Base-by-base conservation (phyloP, 2,329 filamentous ascomycete genomes). In the Colletotrichum karsti region DNA sequence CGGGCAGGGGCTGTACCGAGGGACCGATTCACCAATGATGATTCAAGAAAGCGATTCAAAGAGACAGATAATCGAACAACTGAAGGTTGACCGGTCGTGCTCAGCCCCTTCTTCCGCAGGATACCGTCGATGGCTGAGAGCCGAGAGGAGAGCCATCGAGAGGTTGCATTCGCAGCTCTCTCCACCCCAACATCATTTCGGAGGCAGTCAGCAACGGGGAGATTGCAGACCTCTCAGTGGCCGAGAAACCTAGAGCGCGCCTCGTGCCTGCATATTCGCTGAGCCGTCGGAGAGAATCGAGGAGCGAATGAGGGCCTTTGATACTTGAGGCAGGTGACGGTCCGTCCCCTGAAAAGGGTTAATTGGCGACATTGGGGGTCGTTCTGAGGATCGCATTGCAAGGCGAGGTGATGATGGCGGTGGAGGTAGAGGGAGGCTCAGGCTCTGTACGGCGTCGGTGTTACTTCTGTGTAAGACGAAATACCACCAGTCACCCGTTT, bases 291-390 rank as follows among this genome's bases (percentile, higher is more conserved):
- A 22, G 41, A 22, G 26, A 33, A 18, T 42, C 24, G 35, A 39
- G 33, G 18, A 26, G 42, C 24, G 24, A 39, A 48, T 39, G 26
- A 54, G 35, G 4, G 44, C 56, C 13, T 35, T 42, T 59, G n/a
- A 42, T 28, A 41, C 33, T 63, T 28, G 63, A 33, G 59, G 51
- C 51, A 51, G 59, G 59, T 41, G 57, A 60, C 22, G 33, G 39
- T 15, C 30, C 26, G 41, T 4, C 37, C 12, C 22, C 20, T 30
- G 41, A 22, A 60, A 60, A 30, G 57, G 57, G 44, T 46, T 18
- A 48, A 42, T 13, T 10, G 37, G 24, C 37, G 54, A 28, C 54
- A 30, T 44, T 50, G 46, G 18, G 15, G 7, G 46, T 24, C 20
- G 20, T n/a, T n/a, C n/a, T n/a, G 35, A 13, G 13, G 33, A n/a